Base-by-base conservation (phyloP, 2,329 filamentous ascomycete genomes). In the Didymella keratinophila region DNA sequence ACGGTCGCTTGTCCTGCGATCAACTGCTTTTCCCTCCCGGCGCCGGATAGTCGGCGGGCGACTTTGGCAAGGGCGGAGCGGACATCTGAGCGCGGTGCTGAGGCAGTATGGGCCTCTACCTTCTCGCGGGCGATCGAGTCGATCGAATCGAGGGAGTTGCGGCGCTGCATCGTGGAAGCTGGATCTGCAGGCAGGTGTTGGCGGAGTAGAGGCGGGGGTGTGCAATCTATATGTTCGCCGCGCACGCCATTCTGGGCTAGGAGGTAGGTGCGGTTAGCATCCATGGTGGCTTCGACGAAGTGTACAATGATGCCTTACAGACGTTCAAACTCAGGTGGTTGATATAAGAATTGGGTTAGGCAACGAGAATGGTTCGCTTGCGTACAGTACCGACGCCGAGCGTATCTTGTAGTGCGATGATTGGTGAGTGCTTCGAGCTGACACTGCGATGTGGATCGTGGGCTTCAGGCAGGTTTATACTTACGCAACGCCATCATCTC, bases 61-160 rank as follows among this genome's bases (percentile, higher is more conserved):
- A 34, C 52, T 11, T 21, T 43, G 14, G 0, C 11, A 10, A 47
- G 8, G 4, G 21, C 18, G 12, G 34, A 42, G 7, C 36, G 25
- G 18, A 48, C 1, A 4, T 27, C 27, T 3, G 36, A 42, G 18
- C 32, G 44, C 4, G 23, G 27, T 11, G 25, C 2, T 20, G 23
- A 20, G 4, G 14, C 11, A 9, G 16, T 14, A 21, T 20, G 16
- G 10, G 41, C 46, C 23, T 58, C 50, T 36, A n/a, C 21, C 43
- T 50, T 58, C 30, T 53, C 21, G 16, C 10, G 14, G 18, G 25
- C 48, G 37, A 57, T 37, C 6, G 42, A 47, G 36, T 57, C 44
- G 8, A 49, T 5, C 3, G 49, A 53, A 5, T 50, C 56, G 25
- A 27, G 5, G 4, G 50, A 54, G 14, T 41, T 27, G 30, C 34